phyloP scores from a whole-genome alignment of 768 basidiomycete genomes.

The Cystobasidium ongulense region DNA sequence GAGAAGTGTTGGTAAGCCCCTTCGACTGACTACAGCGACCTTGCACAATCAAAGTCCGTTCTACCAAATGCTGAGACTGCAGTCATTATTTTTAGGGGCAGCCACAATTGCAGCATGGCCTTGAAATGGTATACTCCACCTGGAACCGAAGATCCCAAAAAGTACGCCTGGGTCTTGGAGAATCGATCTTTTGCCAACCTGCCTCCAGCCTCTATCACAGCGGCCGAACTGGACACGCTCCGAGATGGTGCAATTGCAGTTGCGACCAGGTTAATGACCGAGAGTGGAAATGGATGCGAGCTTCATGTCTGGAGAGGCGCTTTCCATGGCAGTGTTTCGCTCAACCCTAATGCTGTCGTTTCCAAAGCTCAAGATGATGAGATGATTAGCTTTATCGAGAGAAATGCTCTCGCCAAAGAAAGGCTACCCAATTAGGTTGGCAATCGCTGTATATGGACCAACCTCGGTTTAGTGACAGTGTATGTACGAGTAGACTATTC shows the following conservation, averaged over 20 bases:
- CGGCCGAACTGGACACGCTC: not conserved
- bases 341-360: not conserved
- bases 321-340: not conserved
- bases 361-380: not conserved
- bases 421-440: not conserved
- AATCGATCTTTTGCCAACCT: not conserved
- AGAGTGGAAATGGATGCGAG: not conserved
- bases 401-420: not conserved
- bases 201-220: not conserved
- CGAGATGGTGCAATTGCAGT: not conserved
- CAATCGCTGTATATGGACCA: no score
- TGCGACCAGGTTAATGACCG: not conserved
- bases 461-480: no score
- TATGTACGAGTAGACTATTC: no score
- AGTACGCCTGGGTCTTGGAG: not conserved
- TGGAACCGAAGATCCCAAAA: not conserved
- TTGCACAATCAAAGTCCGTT: not conserved
- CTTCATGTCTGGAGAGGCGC: conserved; percentile 11
- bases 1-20: not conserved
- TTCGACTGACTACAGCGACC: not conserved
- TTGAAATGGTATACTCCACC: not conserved
- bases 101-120: not conserved
- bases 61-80: no score
- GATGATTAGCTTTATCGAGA: not conserved
- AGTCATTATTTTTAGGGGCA: not conserved